Base-by-base conservation (phyloP, 169 alveolate species). In the Plasmodium coatneyi region DNA sequence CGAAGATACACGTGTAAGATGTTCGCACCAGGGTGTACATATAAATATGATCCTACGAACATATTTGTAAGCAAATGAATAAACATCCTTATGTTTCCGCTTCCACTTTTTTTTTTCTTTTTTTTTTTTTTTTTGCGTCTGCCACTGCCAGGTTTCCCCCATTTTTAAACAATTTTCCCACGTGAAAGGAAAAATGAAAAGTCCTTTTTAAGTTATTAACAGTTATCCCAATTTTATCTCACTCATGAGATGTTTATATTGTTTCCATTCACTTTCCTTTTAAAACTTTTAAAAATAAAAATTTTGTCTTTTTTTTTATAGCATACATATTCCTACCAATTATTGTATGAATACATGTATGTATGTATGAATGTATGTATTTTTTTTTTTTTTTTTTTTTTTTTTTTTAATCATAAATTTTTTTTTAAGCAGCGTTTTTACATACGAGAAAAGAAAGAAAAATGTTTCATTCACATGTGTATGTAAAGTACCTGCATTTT, bases 221-320 rank as follows among this genome's bases (percentile, higher is more conserved):
- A 76, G 56, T 36, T 76, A 36, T 36, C 25, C 49, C 34, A 76
- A 76, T 76, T 66, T 66, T 66, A 76, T 76, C 56, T 36, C 52
- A 76, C 83, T n/a, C 36, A 43, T 76, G 83, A 76, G 56, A 76
- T 66, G n/a, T 49, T 12, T 66, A 76, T 76, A 76, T 76, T 76
- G 83, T 76, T 76, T 76, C 56, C 41, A 7, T 22, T 66, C 30
- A 66, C 76, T 12, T 36, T 39, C 16, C 56, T 76, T 76, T 30
- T 32, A 34, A 76, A 76, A 36, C 25, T 72, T 76, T 76, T 36
- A 76, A 28, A 76, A 76, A 76, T 34, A 76, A 76, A 76, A 76
- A 76, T 36, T 76, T 76, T 76, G 83, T 76, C 83, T 76, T 76
- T 76, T 76, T 66, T 66, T 66, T 66, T 25, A 19, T 60, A 19